A percentile compares a stretch with the other conserved stretches of the same genome.
phyloP scores from a whole-genome alignment of 2,329 filamentous ascomycete species.

The Alternaria burnsii region DNA sequence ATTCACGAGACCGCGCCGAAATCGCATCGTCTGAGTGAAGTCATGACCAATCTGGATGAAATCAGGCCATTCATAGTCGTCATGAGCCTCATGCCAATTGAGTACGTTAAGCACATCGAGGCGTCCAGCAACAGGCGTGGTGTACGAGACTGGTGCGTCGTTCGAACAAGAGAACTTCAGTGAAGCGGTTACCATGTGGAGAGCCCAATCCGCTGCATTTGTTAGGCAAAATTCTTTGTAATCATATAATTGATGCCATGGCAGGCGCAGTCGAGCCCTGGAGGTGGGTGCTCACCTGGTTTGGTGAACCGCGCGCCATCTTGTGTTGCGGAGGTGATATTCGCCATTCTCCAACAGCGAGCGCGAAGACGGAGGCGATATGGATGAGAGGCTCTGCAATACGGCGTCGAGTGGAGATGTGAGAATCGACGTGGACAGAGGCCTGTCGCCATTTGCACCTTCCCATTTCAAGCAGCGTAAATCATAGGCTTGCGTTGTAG shows the following conservation, averaged over 20 bases:
- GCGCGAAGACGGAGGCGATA: background rate
- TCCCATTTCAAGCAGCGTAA: background rate
- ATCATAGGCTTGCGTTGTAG: background rate
- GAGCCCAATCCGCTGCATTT: conserved; percentile 21
- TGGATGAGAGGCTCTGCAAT: background rate
- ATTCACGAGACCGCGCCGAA: conserved; percentile 24
- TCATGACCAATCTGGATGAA: conserved; percentile 21
- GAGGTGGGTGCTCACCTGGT: conserved; percentile 12
- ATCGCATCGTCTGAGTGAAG: conserved; percentile 27
- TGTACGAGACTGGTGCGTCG: background rate
- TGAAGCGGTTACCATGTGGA: conserved; percentile 24
- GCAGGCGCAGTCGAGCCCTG: background rate
- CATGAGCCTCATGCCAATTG: conserved; percentile 26
- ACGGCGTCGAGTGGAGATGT: background rate
- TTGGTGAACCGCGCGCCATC: conserved; percentile 17
- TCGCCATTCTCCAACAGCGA: background rate
- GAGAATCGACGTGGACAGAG: background rate
- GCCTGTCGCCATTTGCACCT: background rate
- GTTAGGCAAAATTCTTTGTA: background rate
- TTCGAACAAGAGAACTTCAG: conserved; percentile 17
- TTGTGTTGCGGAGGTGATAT: conserved; percentile 9
- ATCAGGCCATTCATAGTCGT: conserved; percentile 27
- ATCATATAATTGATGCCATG: background rate
- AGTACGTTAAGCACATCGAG: conserved; percentile 17
- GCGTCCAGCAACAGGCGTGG: background rate